Evolutionary conservation across 495 filamentous ascomycete species (phyloP), one percentile per base, ranked within the genome.

Genomic region (Chaetomidium leptoderma): DNA sequence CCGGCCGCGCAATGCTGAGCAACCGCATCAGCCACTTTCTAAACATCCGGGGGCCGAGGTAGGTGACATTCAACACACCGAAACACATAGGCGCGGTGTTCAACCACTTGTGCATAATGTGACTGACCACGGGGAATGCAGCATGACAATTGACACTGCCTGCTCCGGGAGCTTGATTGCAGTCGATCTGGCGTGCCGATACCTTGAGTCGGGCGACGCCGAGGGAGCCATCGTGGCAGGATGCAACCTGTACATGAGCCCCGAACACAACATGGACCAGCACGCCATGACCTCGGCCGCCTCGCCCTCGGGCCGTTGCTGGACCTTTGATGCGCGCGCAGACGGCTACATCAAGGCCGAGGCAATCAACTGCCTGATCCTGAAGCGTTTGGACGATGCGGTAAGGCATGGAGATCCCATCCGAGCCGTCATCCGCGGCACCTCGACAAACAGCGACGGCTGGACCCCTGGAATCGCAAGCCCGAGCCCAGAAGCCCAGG

Each of bases 331-430:
- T 21, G 53, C 47, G 7, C 10, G 55, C 1, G 68, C 69, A 6
- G 70, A 71, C 50, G 70, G 86, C 0, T 88, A 83, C 66, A 78
- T 64, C 0, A 70, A 83, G 11, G 86, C 71, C 2, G 86, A 89
- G 57, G 85, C 74, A 0, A 60, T 84, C 13, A 74, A 64, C 17
- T 69, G 35, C 21, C 30, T 63, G 6, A 42, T 53, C 6, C n/a
- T 72, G 7, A 89, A 88, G 66, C 65, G 65, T 10, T 69, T 86
- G 0, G 43, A 55, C 2, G 75, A 80, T 52, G 85, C 78, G 6
- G 42, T 80, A 2, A 52, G 62, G 1, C 75, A 78, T 46, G 64
- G 71, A 9, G 72, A 79, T 37, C 75, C 78, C 0, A 80, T 87
- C 32, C 72, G 83, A 17, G 79, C 75, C 5, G 70, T 88, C 0